Evolutionary conservation across 345 rosid genomes (phyloP), one percentile per base, ranked within the genome.

Genomic region (Eucalyptus marginata): DNA sequence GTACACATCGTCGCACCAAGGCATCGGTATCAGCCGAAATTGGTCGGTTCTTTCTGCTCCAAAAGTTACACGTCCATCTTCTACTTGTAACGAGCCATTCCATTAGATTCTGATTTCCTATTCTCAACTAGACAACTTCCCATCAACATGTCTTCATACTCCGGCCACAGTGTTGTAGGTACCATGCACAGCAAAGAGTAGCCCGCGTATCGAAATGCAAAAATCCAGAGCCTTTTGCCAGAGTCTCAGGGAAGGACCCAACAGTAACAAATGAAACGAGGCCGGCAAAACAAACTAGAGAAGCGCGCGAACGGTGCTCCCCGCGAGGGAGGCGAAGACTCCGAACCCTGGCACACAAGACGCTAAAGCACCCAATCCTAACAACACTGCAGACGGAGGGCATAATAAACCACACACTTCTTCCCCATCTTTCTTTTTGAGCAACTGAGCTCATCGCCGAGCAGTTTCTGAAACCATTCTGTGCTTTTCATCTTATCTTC

Each of bases 251-350:
- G 96, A 93, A 49, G 97, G 89, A 64, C 98, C 98, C 13, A 96
- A 86, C 90, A 97, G 85, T 29, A n/a, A 93, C 64, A 98, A 93
- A 91, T 97, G 99, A 92, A 93, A 98, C n/a, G 93, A 89, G 79
- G 97, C 95, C 15, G 99, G 99, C 88, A 98, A 92, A 87, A 96
- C 99, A 90, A 97, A 97, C 2, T 98, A 95, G 88, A 96, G 90
- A 22, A 95, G 91, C 24, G 97, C 97, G 46, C 99, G 96, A 24
- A 96, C 91, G 4, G 97, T 95, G 87, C 99, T 96, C 54, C 98
- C 99, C 64, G 96, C 96, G 2, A 96, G 92, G 0, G 99, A 98
- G 17, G 92, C 94, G 84, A 97, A 95, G 22, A 90, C 88, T 29
- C 96, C 98, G 62, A 98, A 96, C 8, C 97, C 97, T 0, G 99